Evolutionary conservation across 768 basidiomycete genomes (phyloP).

Genomic region (Amanita muscaria): DNA sequence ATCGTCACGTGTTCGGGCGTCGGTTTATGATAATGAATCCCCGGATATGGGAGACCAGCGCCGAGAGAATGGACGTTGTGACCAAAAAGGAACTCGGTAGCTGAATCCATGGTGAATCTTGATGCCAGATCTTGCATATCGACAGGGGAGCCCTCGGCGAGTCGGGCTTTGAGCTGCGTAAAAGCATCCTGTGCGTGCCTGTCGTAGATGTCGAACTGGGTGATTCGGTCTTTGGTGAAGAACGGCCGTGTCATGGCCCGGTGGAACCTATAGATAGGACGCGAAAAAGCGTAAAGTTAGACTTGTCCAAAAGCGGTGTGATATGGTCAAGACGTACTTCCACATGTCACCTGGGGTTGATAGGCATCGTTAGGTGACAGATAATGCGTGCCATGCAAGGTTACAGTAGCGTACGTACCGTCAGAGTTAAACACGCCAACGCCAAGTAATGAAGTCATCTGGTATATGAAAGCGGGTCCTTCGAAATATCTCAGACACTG

Average conservation of each 20-base stretch:
- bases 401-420: conserved; percentile 24
- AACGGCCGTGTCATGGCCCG: conserved; percentile 63
- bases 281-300: too few relatives aligned
- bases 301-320: too few relatives aligned
- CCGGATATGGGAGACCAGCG: conserved; percentile 42
- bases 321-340: conserved; percentile 44
- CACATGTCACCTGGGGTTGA: conserved; percentile 51
- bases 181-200: conserved; percentile 43
- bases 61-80: conserved; percentile 39
- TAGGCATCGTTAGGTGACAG: background rate
- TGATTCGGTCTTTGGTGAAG: conserved; percentile 53
- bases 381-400: background rate
- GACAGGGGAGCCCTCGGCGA: conserved; percentile 38
- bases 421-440: conserved; percentile 54
- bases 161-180: conserved; percentile 32
- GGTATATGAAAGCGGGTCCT: conserved; percentile 18
- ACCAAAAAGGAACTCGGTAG: conserved; percentile 53
- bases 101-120: conserved; percentile 59
- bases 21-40: conserved; percentile 11
- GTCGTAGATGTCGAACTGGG: conserved; percentile 56
- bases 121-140: conserved; percentile 49
- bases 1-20: conserved; percentile 18
- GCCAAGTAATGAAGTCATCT: conserved; percentile 35
- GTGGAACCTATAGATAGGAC: conserved; percentile 40
- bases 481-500: too few relatives aligned